Evolutionary conservation across 805 yeast genomes (phyloP).

Genomic region (Ogataea methylovora): DNA sequence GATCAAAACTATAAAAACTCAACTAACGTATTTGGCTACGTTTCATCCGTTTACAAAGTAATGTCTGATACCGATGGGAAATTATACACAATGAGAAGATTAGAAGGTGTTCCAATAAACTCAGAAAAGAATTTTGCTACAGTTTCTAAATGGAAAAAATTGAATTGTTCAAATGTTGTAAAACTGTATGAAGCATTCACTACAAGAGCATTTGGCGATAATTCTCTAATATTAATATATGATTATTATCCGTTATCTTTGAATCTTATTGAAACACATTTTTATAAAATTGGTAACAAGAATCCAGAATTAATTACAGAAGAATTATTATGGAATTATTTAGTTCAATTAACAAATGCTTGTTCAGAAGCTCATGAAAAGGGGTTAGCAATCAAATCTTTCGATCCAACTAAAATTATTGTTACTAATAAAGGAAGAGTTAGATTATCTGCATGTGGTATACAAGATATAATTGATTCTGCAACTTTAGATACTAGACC

Average conservation of each 20-base stretch:
- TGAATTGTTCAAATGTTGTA: slow-evolving; percentile 53
- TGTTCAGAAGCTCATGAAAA: slow-evolving; percentile 55
- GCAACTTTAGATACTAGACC: slow-evolving; percentile 8
- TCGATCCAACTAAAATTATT: slow-evolving; percentile 63
- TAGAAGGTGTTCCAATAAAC: slow-evolving; percentile 50
- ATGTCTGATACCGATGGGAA: slow-evolving; percentile 72
- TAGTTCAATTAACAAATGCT: slow-evolving; percentile 70
- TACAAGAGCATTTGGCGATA: slow-evolving; percentile 76
- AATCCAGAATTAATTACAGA: slow-evolving; percentile 50
- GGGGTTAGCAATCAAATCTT: slow-evolving; percentile 54
- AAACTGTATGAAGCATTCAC: slow-evolving; percentile 77
- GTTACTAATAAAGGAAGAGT: slow-evolving; percentile 67
- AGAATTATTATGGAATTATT: slow-evolving; percentile 64
- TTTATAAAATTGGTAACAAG: slow-evolving; percentile 31
- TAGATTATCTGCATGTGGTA: slow-evolving; percentile 64
- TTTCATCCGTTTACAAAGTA: slow-evolving; percentile 68
- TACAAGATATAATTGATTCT: slow-evolving; percentile 52
- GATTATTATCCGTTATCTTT: slow-evolving; percentile 77
- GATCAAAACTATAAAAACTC: slow-evolving; percentile 40
- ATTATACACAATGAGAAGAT: slow-evolving; percentile 66
- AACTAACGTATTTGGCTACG: slow-evolving; percentile 41
- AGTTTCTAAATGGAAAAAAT: slow-evolving; percentile 60
- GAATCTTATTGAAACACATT: slow-evolving; percentile 65
- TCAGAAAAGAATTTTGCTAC: slow-evolving; percentile 54
- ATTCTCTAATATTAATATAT: slow-evolving; percentile 67